Conservation (phyloP, 257 asterid species). For the Solanum etuberosum region DNA sequence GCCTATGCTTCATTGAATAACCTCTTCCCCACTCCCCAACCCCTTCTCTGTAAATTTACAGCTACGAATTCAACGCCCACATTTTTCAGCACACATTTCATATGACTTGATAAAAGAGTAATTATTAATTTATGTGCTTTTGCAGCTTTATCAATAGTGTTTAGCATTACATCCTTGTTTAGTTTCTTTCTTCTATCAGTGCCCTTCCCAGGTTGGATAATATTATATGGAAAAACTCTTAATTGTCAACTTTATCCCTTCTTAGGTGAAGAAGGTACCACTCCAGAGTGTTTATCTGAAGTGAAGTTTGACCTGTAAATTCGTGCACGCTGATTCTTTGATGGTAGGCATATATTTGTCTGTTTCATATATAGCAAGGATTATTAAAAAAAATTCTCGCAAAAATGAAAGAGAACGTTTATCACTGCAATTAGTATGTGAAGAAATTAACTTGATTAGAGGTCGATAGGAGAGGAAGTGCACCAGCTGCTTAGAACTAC, state of each 20-base stretch:
- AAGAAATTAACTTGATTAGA: neutral
- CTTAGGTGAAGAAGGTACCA: neutral
- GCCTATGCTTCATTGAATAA: neutral
- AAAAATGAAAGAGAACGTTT: neutral
- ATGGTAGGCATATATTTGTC: neutral
- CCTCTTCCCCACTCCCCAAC: neutral
- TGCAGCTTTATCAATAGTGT: neutral
- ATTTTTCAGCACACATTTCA: neutral
- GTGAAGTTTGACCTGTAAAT: neutral
- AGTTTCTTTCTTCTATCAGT: neutral
- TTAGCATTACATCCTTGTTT: neutral
- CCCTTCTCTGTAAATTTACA: neutral
- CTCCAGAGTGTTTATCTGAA: neutral
- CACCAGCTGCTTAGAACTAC: neutral
- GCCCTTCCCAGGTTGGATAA: neutral
- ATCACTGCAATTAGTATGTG: neutral
- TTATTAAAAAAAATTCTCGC: too few species aligned
- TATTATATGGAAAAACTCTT: neutral
- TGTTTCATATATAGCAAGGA: neutral
- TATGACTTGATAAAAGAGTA: neutral
- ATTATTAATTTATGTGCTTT: neutral
- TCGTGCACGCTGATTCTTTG: neutral
- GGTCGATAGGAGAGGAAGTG: neutral
- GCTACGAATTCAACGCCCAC: neutral
- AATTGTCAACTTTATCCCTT: neutral